Base-by-base conservation (phyloP, 2,329 filamentous ascomycete species). In the Arthrobotrys conoides region DNA sequence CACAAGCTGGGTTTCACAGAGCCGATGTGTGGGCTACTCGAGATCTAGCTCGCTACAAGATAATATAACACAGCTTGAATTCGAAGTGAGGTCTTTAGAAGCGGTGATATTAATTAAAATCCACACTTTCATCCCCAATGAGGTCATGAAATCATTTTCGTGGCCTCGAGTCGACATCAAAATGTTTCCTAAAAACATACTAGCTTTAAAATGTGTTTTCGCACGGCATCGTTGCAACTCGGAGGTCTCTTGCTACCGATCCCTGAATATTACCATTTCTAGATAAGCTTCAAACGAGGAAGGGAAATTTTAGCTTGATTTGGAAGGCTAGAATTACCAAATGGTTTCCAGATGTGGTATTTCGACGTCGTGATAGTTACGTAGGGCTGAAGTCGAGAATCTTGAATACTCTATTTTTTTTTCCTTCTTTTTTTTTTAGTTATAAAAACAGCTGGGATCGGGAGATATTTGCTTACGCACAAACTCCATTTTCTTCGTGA, bases 251-350 rank as follows among this genome's bases (percentile, higher is more conserved):
- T 63, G 41, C n/a, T 44, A 33, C 67, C 53, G 55, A 71, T 49
- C 41, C 33, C 55, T 49, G 27, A 61, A 63, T 22, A 30, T 41
- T 71, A n/a, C 53, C 33, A 48, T 63, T 49, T 63, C 9, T 10
- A 51, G 61, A 22, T 65, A 20, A 6, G 20, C 46, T 33, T 49
- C 8, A 12, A 30, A 6, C n/a, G n/a, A 12, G 12, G 5, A 14
- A 27, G 20, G 67, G 67, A 71, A 63, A 12, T 41, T 71, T 71
- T 71, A 30, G 20, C 67, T 63, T 9, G 24, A 49, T 71, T 33
- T n/a, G 57, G 67, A 41, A 63, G 18, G 16, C 24, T 49, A 22
- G 8, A 14, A 49, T 14, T 30, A 12, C 44, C 2, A 6, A 22
- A 24, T 12, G 10, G 8, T 30, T 69, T 16, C 65, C 38, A 36